These are phyloP conservation scores for Erigeron canadensis DNA, from an alignment of 129 eudicot genomes.

Conservation along the genomic window DNA sequence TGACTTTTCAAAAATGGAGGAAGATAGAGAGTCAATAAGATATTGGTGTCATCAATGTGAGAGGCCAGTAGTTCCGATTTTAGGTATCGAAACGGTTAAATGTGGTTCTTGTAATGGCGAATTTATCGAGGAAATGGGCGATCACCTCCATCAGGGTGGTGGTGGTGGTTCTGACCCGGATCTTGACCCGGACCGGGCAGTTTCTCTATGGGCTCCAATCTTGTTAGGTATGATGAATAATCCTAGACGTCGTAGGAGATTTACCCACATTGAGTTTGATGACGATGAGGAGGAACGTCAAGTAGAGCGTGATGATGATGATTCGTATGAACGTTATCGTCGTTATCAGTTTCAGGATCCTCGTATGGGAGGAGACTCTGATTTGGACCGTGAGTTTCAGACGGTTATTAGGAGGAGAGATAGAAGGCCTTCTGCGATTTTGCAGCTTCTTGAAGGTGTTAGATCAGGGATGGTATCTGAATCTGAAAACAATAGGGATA, in stretches of 20 bases:
- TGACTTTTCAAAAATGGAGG: constrained; percentile 49
- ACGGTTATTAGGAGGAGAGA: constrained; percentile 38
- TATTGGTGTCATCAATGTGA: constrained; percentile 72
- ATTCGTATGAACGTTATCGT: constrained; percentile 14
- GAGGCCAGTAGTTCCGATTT: constrained; percentile 50
- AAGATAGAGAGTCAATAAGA: constrained; percentile 45
- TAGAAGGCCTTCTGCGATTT: constrained; percentile 55
- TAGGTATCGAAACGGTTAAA: constrained; percentile 53
- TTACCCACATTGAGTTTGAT: constrained; percentile 42
- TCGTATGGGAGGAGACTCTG: constrained; percentile 38
- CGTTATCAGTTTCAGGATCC: constrained; percentile 18
- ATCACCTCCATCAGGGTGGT: constrained; percentile 27
- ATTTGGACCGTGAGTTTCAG: constrained; percentile 54
- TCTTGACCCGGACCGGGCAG: constrained; percentile 55
- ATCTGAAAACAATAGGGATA: constrained; percentile 27
- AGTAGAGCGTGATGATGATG: constrained; percentile 9
- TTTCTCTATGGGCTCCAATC: constrained; percentile 81
- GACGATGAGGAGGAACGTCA: constrained; percentile 38
- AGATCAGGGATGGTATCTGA: constrained; percentile 42
- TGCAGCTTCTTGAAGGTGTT: constrained; percentile 63
- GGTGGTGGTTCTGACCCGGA: constrained; percentile 24
- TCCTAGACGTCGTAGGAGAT: constrained; percentile 52
- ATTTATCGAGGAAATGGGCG: constrained; percentile 65
- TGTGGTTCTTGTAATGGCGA: constrained; percentile 68
- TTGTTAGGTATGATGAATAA: constrained; percentile 83